Evolutionary conservation across 148 eudicot species (phyloP).

Genomic region (Fallopia convolvulus): DNA sequence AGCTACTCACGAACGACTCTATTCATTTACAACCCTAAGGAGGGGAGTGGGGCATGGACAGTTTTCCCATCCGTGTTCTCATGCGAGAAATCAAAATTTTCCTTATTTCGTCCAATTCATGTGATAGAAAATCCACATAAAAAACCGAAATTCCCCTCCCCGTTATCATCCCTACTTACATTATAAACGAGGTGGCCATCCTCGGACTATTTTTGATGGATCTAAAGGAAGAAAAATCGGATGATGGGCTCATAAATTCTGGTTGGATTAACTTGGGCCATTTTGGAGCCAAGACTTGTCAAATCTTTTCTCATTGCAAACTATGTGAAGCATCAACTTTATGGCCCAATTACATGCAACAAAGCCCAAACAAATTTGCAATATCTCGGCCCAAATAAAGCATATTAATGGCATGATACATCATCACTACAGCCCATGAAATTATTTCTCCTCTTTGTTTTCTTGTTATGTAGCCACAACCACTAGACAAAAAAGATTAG

Average conservation of each 20-base stretch:
- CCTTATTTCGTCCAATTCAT: too few relatives aligned
- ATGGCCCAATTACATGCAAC: not conserved
- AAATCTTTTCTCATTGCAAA: not conserved
- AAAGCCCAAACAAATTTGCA: not conserved
- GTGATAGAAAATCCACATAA: too few relatives aligned
- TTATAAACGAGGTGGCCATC: too few relatives aligned
- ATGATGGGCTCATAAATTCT: not conserved
- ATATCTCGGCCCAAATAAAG: not conserved
- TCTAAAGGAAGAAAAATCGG: too few relatives aligned
- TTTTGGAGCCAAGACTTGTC: not conserved
- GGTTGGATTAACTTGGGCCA: not conserved
- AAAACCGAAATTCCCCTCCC: too few relatives aligned
- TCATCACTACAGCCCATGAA: not conserved
- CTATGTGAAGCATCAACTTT: not conserved
- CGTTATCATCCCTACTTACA: too few relatives aligned
- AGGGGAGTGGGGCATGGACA: too few relatives aligned
- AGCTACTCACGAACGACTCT: too few relatives aligned
- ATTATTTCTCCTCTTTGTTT: not conserved
- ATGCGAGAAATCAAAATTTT: too few relatives aligned
- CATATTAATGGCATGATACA: not conserved
- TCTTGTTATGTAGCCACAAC: not conserved
- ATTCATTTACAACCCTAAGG: too few relatives aligned
- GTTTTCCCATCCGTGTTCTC: too few relatives aligned
- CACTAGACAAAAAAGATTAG: not conserved
- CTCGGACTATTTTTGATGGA: too few relatives aligned